Percentiles rank a stretch among this genome's conserved stretches.
Conservation (phyloP, 179 eudicot species). For the Amaranthus tricolor region DNA sequence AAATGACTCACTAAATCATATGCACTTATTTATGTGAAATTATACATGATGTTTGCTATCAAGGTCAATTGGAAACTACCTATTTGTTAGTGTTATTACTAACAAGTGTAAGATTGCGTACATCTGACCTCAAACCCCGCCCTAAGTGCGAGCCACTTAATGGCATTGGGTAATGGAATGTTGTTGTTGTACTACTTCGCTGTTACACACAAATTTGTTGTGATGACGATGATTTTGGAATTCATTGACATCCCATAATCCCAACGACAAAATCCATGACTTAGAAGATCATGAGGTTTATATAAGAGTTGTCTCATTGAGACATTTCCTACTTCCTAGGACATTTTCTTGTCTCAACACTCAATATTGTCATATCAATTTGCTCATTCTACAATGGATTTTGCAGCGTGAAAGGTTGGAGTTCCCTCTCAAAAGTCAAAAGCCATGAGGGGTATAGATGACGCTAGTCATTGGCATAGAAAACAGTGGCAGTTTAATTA, state of each 20-base stretch:
- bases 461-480: neutral
- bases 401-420: neutral
- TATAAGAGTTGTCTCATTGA: neutral
- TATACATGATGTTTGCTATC: no score
- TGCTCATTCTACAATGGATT: neutral
- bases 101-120: neutral
- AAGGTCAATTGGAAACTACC: neutral
- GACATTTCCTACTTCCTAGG: neutral
- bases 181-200: no score
- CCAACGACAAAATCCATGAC: neutral
- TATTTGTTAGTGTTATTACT: neutral
- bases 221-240: neutral
- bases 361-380: neutral
- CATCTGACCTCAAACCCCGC: no score
- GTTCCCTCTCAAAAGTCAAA: neutral
- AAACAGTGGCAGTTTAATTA: neutral
- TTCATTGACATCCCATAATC: neutral
- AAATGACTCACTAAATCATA: no score
- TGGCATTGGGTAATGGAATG: no score
- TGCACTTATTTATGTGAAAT: no score
- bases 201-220: neutral
- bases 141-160: no score
- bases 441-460: neutral
- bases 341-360: neutral
- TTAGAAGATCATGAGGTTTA: neutral